Percentiles rank a stretch among this genome's conserved stretches.
These are phyloP conservation scores for Nigrospora osmanthi DNA, from an alignment of 2,329 filamentous ascomycete genomes.

Conservation along the genomic window DNA sequence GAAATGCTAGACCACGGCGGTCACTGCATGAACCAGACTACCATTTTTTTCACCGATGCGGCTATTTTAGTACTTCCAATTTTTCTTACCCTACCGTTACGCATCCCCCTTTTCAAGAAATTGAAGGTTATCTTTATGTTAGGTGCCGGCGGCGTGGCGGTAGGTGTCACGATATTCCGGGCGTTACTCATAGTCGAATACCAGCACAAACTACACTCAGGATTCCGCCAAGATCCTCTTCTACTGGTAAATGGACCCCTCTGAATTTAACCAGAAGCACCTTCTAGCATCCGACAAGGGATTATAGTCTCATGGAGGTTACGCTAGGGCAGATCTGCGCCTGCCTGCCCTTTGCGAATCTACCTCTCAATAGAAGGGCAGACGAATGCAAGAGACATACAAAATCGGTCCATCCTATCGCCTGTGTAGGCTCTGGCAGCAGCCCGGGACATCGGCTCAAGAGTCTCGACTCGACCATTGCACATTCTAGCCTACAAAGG, in stretches of 20 bases:
- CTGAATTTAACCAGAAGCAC: background rate
- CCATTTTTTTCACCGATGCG: background rate
- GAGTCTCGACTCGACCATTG: too few relatives aligned
- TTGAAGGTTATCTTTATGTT: background rate
- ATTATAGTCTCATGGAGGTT: background rate
- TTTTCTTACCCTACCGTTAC: background rate
- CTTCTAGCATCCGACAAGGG: background rate
- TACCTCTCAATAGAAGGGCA: too few relatives aligned
- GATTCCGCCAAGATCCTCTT: background rate
- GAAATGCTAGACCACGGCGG: background rate
- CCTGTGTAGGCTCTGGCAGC: too few relatives aligned
- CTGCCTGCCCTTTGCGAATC: background rate
- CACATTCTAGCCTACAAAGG: too few relatives aligned
- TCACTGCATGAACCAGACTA: background rate
- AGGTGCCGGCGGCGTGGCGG: background rate
- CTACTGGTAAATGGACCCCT: background rate
- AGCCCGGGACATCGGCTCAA: too few relatives aligned
- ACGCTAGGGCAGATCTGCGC: background rate
- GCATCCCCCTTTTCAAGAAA: background rate
- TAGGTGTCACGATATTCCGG: background rate
- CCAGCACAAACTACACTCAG: background rate
- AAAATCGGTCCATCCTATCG: too few relatives aligned
- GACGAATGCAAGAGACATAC: too few relatives aligned
- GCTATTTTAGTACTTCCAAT: background rate
- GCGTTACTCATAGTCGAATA: background rate